Conservation (phyloP, 495 filamentous ascomycete species). For the Evernia prunastri region DNA sequence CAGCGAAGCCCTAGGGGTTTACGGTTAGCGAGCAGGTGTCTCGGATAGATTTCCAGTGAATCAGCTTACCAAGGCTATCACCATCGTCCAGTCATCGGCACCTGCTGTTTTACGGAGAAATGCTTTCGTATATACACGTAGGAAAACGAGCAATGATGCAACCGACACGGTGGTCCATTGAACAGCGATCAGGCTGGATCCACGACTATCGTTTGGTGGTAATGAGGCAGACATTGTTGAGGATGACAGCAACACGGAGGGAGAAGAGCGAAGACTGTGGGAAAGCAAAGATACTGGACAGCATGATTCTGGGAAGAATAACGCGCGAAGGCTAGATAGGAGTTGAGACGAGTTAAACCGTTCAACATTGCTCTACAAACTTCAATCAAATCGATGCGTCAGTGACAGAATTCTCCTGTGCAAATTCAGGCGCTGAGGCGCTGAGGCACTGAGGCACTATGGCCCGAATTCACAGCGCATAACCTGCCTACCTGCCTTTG, state of each 20-base stretch:
- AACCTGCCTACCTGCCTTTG: not conserved
- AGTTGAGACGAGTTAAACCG: not conserved
- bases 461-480: not conserved
- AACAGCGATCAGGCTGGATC: not conserved
- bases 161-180: not conserved
- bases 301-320: not conserved
- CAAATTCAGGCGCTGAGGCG: no score
- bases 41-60: not conserved
- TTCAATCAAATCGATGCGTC: not conserved
- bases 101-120: not conserved
- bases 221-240: not conserved
- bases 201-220: not conserved
- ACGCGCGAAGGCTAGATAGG: not conserved
- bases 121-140: not conserved
- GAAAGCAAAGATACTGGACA: not conserved
- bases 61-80: slow-evolving; percentile 1
- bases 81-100: slow-evolving; percentile 1
- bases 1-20: not conserved
- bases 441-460: not conserved
- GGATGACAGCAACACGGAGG: not conserved
- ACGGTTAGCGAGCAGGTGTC: not conserved
- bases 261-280: not conserved
- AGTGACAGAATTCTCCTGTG: not conserved
- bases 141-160: not conserved
- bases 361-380: not conserved